Base-by-base conservation (phyloP, 2,329 filamentous ascomycete species). In the Tympanopsis confertula region DNA sequence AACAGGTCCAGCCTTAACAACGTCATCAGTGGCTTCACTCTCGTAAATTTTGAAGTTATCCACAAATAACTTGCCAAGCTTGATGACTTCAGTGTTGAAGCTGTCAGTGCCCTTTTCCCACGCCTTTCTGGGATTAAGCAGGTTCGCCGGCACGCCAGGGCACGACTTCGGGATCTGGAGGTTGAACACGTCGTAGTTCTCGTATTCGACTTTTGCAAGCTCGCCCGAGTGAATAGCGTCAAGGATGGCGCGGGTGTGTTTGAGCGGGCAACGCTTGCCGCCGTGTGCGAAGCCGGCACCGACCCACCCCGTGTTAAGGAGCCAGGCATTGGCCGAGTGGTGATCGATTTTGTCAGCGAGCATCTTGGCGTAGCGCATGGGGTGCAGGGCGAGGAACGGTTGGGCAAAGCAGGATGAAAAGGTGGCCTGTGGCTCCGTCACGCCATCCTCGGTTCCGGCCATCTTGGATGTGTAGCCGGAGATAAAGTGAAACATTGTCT, bases 401-500 rank as follows among this genome's bases (percentile, higher is more conserved):
- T 98, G 91, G 39, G 91, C 91, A 66, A 98, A 98, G 78, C 91
- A 98, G 38, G 88, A 93, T 19, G 88, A 96, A 78, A 98, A 98
- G 54, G 91, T 98, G 18, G 91, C 91, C 67, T 96, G 86, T 46
- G 91, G 91, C 68, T 98, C 91, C 5, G 85, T 93, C 47, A 98
- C 79, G 55, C 91, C 91, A 48, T 95, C 86, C 69, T 98, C 91
- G 24, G 91, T 98, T 55, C 91, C 91, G 47, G 91, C 91, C 91
- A 98, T 98, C 82, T 98, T 98, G 58, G 89, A 96, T 46, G 91
- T 98, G 75, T 98, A 98, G 51, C 91, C 91, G 14, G 86, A 94
- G 66, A 98, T 98, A 79, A 98, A 98, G 75, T 98, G 91, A 82
- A 96, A 98, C 89, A 98, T 96, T 62, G 87, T 94, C 70, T 96